Base-by-base conservation (phyloP, 257 asterid species). In the Ophiorrhiza pumila region DNA sequence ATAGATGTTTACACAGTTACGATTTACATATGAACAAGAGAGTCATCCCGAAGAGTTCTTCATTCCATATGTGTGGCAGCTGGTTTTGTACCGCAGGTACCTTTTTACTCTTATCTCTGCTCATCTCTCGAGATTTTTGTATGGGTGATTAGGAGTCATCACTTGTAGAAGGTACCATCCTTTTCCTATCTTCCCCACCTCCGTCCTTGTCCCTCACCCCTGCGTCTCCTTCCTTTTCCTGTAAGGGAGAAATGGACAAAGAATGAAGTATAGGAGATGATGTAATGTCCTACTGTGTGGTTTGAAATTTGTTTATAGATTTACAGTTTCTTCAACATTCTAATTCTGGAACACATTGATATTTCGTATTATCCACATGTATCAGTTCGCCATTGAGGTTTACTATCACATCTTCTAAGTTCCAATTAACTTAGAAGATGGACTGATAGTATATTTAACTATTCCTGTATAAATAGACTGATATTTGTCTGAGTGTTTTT, bases 11-110 rank as follows among this genome's bases (percentile, higher is more conserved):
- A 77, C 92, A 5, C 97, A 88, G 76, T 73, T 91, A 65, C 96
- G 86, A 57, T 91, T 93, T 80, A 86, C 95, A 70, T 93, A 93
- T 65, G 96, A 93, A 85, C 97, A 93, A 93, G 98, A 93, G 90
- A 89, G 89, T 79, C 95, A 87, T 72, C 96, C 96, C 0, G 97
- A 93, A 85, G 97, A 91, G 80, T 93, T 93, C 87, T 93, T 93
- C 89, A 84, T 85, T 68, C 98, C 98, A 39, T 91, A 93, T 64
- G 90, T 87, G 71, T 93, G 98, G 98, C 96, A 91, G 87, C 78
- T 93, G 78, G 83, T 89, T 82, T 56, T 91, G 79, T 86, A 87
- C 78, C 80, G 78, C 83, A 84, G 98, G 98, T 93, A 85, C 39
- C 6, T 0, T 14, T 5, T 56, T 7, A 22, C 41, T 41, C 27